Evolutionary conservation across 2,329 filamentous ascomycete species (phyloP), one percentile per base, ranked within the genome.

Genomic region (Aspergillus tubingensis): DNA sequence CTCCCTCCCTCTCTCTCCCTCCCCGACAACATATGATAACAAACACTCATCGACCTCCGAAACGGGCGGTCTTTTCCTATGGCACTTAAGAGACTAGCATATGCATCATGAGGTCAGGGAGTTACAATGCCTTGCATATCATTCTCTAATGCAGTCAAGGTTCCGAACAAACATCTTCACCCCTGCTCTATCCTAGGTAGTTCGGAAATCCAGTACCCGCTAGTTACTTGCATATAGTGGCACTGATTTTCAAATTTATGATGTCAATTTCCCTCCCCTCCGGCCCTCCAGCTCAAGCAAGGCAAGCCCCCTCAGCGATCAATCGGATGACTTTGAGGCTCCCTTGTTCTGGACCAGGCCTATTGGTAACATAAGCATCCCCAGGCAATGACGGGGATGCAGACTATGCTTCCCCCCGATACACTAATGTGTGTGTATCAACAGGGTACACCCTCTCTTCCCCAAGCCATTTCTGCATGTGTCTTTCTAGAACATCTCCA

Each of bases 391-490:
- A 44, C 70, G 70, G 69, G 63, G 62, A 58, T 71, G 71, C 68
- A 68, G 47, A 62, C 62, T 43, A 32, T 69, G 56, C 69, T 72
- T 73, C 72, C 73, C 72, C 73, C 70, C 70, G 72, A 67, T 54
- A 62, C 67, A 68, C 73, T 74, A 74, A 74, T 74, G 70, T 68
- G 64, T 58, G 57, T 50, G 59, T 59, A 58, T 65, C 32, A 60
- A 57, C 59, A 67, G 58, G 61, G 65, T 57, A 62, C 41, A 63
- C 56, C 59, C 64, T 58, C 30, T 13, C 30, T 36, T 11, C 30
- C 30, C 30, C 30, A 36, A 43, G 62, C 57, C 36, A 43, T 54
- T 63, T 58, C 43, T 60, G 51, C 50, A 60, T 56, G 41, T 56
- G 32, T 27, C 41, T 43, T 65, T 67, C 66, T 62, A 61, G 65